Evolutionary conservation across 331 rosid genomes (phyloP), one percentile per base, ranked within the genome.

Genomic region (Quercus lobata): DNA sequence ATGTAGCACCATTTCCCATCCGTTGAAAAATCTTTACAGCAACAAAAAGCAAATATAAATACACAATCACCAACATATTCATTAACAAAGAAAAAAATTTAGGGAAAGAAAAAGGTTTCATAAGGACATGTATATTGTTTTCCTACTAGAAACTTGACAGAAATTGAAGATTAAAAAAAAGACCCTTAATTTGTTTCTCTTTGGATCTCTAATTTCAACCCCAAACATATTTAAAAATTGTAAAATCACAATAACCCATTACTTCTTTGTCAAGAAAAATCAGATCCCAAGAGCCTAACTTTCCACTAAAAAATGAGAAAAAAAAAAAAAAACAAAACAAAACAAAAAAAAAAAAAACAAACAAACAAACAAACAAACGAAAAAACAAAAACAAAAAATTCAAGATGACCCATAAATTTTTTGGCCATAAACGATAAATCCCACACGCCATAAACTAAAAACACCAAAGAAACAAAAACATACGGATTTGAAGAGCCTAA

Each of bases 1-100:
- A 85, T 0, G 78, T 80, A 90, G 87, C 93, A 90, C 91, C 93
- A 90, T 58, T 82, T 90, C 68, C 91, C 93, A 76, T 90, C 90
- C 30, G 93, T 90, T 19, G 81, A 76, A 61, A 74, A 53, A 82
- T 90, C 93, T 90, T 66, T 71, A 27, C 66, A 62, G 41, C 17
- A 61, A 68, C 30, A 57, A 5, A 5, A 25, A 24, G 54, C 55
- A 76, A 27, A 53, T 15, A 27, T 25, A 73, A 55, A 29, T 7
- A 17, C 5, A 18, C 25, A 30, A 72, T 5, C 69, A 32, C 24
- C 53, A 74, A 14, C 6, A 52, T 25, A 22, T 25, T 14, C 30
- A 5, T 25, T 2, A 27, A 81, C 66, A 29, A 74, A 4, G 1
- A 22, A 14, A 18, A 18, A 58, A 71, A 63, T 0, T 27, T 62